Conservation (phyloP, 2,329 filamentous ascomycete species). For the Diaporthe australafricana region DNA sequence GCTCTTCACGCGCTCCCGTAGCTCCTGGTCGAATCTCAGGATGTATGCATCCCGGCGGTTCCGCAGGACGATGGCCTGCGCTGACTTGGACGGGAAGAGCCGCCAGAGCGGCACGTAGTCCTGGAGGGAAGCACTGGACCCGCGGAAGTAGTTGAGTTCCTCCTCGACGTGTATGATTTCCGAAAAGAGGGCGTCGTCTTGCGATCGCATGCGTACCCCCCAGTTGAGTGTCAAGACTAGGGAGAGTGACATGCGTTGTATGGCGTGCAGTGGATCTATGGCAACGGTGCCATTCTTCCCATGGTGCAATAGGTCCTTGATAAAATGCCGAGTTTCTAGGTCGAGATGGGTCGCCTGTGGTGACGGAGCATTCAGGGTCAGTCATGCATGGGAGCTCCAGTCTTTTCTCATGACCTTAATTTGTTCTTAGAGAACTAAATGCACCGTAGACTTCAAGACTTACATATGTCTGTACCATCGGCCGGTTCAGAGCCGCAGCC, state of each 20-base stretch:
- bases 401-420: too few relatives aligned
- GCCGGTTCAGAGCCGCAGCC: constrained; percentile 16
- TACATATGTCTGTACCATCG: constrained; percentile 26
- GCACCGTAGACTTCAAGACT: not conserved
- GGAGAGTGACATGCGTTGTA: constrained; percentile 50
- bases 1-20: not conserved
- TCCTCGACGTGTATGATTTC: constrained; percentile 74
- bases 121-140: constrained; percentile 4
- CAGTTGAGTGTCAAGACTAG: constrained; percentile 74
- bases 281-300: constrained; percentile 64
- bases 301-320: constrained; percentile 69
- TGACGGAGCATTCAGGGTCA: not conserved
- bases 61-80: not conserved
- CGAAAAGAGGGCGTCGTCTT: constrained; percentile 63
- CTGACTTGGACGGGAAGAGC: constrained; percentile 1
- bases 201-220: constrained; percentile 52
- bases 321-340: constrained; percentile 66
- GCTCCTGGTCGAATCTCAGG: not conserved
- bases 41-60: constrained; percentile 2
- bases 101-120: constrained; percentile 10
- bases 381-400: not conserved
- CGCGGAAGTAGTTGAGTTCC: constrained; percentile 64
- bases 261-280: constrained; percentile 65
- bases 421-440: not conserved
- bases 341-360: not conserved